Conservation (phyloP, 2,329 filamentous ascomycete species). For the Aureobasidium leucospermi region DNA sequence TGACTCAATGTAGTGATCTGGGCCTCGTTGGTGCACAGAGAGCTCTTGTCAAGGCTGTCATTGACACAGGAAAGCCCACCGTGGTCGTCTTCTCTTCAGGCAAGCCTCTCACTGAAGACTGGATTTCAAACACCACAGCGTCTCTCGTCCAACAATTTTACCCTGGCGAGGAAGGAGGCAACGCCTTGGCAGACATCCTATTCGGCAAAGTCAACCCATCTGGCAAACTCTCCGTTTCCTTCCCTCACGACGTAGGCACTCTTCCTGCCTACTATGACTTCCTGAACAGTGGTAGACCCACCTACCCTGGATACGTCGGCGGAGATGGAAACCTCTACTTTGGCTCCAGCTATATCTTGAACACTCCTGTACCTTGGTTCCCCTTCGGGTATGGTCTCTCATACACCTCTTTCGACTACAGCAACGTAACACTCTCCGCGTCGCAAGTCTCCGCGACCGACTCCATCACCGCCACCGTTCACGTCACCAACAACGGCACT, state of each 20-base stretch:
- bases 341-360: conserved; percentile 58
- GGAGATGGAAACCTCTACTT: conserved; percentile 56
- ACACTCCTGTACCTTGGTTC: conserved; percentile 53
- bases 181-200: conserved; percentile 59
- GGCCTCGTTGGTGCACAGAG: conserved; percentile 64
- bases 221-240: conserved; percentile 58
- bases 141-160: conserved; percentile 70
- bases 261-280: conserved; percentile 67
- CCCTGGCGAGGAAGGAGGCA: conserved; percentile 60
- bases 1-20: conserved; percentile 54
- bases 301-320: conserved; percentile 47
- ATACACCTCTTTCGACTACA: conserved; percentile 58
- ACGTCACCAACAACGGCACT: conserved; percentile 52
- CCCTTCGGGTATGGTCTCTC: conserved; percentile 60
- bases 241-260: conserved; percentile 60
- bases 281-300: conserved; percentile 56
- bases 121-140: conserved; percentile 59
- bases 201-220: conserved; percentile 59
- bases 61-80: conserved; percentile 60
- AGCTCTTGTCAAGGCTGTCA: conserved; percentile 58
- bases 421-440: conserved; percentile 45
- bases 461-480: conserved; percentile 51
- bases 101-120: conserved; percentile 65
- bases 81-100: conserved; percentile 62
- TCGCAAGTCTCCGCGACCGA: conserved; percentile 42